These are phyloP conservation scores for Lecanosticta acicola DNA, from an alignment of 2,329 filamentous ascomycete species.

Conservation along the genomic window DNA sequence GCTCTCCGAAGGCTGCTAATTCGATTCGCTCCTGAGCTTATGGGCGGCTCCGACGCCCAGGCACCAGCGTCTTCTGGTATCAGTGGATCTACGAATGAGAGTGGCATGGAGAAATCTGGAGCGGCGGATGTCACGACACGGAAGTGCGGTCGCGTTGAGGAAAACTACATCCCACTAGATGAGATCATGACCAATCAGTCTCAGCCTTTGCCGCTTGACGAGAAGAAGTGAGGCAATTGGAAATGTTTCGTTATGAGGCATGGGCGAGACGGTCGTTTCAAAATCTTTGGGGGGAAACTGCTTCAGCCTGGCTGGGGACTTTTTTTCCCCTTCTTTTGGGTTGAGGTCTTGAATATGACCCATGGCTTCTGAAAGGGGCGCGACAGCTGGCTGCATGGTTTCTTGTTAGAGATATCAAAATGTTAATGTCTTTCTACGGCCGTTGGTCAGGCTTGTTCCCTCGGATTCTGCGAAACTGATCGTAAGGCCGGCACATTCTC, in stretches of 20 bases:
- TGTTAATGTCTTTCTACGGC: too few species aligned
- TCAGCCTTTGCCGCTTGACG: constrained; percentile 7
- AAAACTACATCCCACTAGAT: constrained; percentile 13
- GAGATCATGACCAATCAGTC: constrained; percentile 4
- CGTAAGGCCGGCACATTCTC: too few species aligned
- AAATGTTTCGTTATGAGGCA: not conserved
- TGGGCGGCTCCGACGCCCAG: constrained; percentile 9
- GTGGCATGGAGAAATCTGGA: constrained; percentile 2
- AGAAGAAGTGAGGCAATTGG: constrained; percentile 4
- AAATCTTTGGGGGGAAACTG: too few species aligned
- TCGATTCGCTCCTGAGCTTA: constrained; percentile 11
- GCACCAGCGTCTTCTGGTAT: not conserved
- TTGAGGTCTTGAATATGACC: too few species aligned
- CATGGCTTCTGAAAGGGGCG: too few species aligned
- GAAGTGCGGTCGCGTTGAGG: constrained; percentile 10
- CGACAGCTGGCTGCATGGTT: too few species aligned
- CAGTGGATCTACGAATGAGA: constrained; percentile 2
- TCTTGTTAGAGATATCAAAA: too few species aligned
- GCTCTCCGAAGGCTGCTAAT: constrained; percentile 14
- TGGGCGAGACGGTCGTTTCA: not conserved
- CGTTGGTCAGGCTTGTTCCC: too few species aligned
- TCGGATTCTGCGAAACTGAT: too few species aligned
- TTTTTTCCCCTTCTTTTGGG: too few species aligned
- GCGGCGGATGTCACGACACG: constrained; percentile 7
- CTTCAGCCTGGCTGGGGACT: too few species aligned